Base-by-base conservation (phyloP, 495 filamentous ascomycete species). In the Clavariopsis aquatica region DNA sequence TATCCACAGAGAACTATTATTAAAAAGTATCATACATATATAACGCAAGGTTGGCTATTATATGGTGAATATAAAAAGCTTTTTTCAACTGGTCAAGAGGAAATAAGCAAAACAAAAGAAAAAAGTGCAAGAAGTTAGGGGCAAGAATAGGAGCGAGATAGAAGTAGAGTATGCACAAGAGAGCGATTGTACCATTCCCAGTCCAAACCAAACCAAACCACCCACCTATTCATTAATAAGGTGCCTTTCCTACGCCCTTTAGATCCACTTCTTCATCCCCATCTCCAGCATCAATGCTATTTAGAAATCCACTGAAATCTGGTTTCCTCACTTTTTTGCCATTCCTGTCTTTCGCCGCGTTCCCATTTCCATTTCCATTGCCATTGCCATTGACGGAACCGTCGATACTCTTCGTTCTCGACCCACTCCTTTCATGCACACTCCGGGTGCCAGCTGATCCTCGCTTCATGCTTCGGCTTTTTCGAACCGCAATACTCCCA, bases 231-330 rank as follows among this genome's bases (percentile, higher is more conserved):
- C 9, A n/a, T 51, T 56, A 65, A 20, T 65, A 65, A 12, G 62
- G 62, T 31, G 49, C 63, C 38, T 23, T 66, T 17, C 56, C 56
- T 1, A 60, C 31, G 19, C 62, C 57, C 17, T 9, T 31, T n/a
- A 41, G 22, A 26, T 31, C 52, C 8, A 36, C 61, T 20, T 28
- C 53, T 41, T 61, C 57, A 17, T 57, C 63, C 23, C 51, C 58
- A 60, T 64, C 64, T 2, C 53, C 62, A 43, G 56, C 60, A 27
- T 55, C 69, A 65, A 71, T 71, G 28, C 64, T 62, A 61, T 65
- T 60, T 59, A 71, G 52, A 46, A 71, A 68, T 10, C 64, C 65
- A 22, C 52, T 58, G 53, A 71, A 71, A 60, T 71, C 69, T 29
- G 57, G 66, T 34, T 69, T 64, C 56, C 24, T 65, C 4, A 17